Percentiles rank a stretch among this genome's conserved stretches.
Conservation (phyloP, 768 basidiomycete genomes). For the Collybiopsis confluens region DNA sequence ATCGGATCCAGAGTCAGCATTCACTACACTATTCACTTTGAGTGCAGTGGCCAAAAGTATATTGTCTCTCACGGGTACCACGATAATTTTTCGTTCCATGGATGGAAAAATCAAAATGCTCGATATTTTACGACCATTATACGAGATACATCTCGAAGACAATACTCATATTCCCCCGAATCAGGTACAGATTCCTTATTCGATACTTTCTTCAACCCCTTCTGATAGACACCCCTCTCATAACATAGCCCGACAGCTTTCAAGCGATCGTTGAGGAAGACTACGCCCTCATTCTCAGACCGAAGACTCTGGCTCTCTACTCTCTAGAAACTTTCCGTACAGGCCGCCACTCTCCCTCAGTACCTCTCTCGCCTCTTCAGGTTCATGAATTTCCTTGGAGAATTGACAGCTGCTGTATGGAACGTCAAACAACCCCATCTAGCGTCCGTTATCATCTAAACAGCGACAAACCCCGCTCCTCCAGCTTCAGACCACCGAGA, state of each 20-base stretch:
- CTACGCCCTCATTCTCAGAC: constrained; percentile 43
- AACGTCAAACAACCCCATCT: constrained; percentile 24
- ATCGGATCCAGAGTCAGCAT: constrained; percentile 30
- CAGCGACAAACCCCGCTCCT: constrained; percentile 7
- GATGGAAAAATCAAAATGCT: constrained; percentile 7
- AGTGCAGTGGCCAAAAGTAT: constrained; percentile 28
- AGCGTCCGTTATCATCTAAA: constrained; percentile 6
- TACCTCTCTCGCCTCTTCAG: constrained; percentile 39
- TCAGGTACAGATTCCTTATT: not conserved
- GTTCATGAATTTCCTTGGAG: constrained; percentile 50
- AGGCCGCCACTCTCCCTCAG: constrained; percentile 10
- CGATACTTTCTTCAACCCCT: not conserved
- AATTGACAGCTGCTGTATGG: constrained; percentile 47
- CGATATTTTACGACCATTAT: constrained; percentile 4
- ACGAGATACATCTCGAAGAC: not conserved
- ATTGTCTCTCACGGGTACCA: constrained; percentile 31
- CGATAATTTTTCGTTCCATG: constrained; percentile 34
- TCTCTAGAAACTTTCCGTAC: constrained; percentile 23
- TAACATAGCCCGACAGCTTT: constrained; percentile 36
- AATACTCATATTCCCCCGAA: constrained; percentile 4
- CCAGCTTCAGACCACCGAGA: no score
- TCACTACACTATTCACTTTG: constrained; percentile 25
- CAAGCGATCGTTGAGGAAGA: constrained; percentile 38
- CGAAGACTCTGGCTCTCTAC: constrained; percentile 40
- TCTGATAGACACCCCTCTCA: not conserved